Evolutionary conservation across 2,329 filamentous ascomycete genomes (phyloP), one percentile per base, ranked within the genome.

Genomic region (Penicillium sp.): DNA sequence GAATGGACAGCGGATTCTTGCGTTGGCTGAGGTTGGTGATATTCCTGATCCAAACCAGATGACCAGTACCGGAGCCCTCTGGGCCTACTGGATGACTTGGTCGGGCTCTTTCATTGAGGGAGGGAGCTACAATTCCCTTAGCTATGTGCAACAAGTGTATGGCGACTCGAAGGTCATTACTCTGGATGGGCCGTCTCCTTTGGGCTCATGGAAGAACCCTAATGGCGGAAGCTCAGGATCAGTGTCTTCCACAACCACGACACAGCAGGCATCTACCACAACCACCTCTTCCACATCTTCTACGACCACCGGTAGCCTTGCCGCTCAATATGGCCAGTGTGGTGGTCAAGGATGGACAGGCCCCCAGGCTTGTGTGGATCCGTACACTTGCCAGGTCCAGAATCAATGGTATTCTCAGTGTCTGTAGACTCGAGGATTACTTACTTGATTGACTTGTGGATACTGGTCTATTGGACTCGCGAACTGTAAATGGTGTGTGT

Each of bases 161-260:
- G 42, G 42, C 17, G 17, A 45, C 42, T 45, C 42, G 1, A 45
- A 45, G 17, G 42, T 45, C 15, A 45, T 45, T 11, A 45, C 14
- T 39, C 55, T 43, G 43, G 53, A 34, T 37, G 58, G 28, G 57
- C 54, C 34, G 12, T 50, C 47, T 14, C 47, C 20, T 28, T 31
- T 50, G 28, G 47, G 47, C 47, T 45, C 42, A 7, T 45, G 42
- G 42, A 45, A 45, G 17, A 3, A 45, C 4, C 17, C 7, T 22
- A 25, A 14, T 8, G 17, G 17, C 6, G 42, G 42, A 22, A 22
- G 42, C 42, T 45, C 42, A 22, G 15, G 15, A 12, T 12, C 5
- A n/a, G 39, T 17, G 8, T 45, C 42, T 8, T 45, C 42, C 0
- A 45, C 42, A 12, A 45, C 42, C 10, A 45, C 42, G 10, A n/a